These are phyloP conservation scores for Dissoconium aciculare DNA, from an alignment of 2,329 filamentous ascomycete genomes.

Conservation along the genomic window DNA sequence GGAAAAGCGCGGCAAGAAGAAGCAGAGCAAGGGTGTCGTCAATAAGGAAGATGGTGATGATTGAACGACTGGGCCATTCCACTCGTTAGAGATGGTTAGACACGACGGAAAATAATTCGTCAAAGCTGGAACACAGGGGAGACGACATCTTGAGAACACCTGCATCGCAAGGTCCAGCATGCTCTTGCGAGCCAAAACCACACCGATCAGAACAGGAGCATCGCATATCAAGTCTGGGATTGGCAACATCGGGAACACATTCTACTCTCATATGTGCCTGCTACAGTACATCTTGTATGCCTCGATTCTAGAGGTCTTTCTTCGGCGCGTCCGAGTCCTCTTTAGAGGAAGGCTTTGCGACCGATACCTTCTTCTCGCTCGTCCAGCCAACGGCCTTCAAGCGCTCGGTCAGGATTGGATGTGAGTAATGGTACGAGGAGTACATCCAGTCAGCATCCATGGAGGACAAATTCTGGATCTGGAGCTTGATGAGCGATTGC, in stretches of 20 bases:
- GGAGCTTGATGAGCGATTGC: conserved; percentile 82
- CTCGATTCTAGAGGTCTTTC: conserved; percentile 9
- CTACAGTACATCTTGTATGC: too few species aligned
- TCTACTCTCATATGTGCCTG: too few species aligned
- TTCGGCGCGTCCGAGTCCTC: conserved; percentile 8
- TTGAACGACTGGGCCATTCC: too few species aligned
- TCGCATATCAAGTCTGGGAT: too few species aligned
- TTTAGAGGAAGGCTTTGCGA: conserved; percentile 31
- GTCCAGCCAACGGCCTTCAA: conserved; percentile 83
- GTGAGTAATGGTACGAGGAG: conserved; percentile 95
- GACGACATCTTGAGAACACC: not conserved
- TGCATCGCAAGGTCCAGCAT: not conserved
- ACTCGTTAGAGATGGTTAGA: too few species aligned
- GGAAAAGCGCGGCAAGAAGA: conserved; percentile 1
- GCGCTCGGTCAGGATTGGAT: conserved; percentile 88
- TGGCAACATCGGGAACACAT: too few species aligned
- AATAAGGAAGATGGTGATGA: too few species aligned
- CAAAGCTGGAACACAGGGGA: too few species aligned
- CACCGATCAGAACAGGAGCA: too few species aligned
- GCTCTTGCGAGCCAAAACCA: not conserved
- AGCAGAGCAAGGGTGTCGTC: too few species aligned
- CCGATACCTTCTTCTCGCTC: conserved; percentile 42
- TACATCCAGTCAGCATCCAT: conserved; percentile 99
- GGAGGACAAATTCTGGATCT: conserved; percentile 93
- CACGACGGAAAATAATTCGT: too few species aligned